Percentiles rank a stretch among this genome's conserved stretches.
These are phyloP conservation scores for Copromyces sp. DNA, from an alignment of 495 filamentous ascomycete genomes.

Conservation along the genomic window DNA sequence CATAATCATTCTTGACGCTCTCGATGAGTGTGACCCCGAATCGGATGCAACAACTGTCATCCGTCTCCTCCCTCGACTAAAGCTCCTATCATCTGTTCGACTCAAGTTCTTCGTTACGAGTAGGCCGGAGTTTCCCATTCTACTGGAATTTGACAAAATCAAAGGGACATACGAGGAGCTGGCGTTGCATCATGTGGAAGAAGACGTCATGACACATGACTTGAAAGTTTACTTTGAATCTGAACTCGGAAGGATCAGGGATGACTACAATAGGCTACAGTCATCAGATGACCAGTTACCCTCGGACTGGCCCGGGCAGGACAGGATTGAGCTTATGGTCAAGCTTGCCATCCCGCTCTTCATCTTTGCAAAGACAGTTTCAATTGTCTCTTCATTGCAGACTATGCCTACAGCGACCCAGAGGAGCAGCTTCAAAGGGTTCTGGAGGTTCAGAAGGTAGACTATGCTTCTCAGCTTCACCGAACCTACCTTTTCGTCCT, in stretches of 20 bases:
- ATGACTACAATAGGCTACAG: conserved; percentile 13
- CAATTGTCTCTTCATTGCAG: conserved; percentile 29
- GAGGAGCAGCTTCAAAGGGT: conserved; percentile 17
- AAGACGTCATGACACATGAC: conserved; percentile 24
- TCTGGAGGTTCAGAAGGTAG: conserved; percentile 15
- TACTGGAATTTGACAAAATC: conserved; percentile 19
- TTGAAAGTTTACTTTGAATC: conserved; percentile 23
- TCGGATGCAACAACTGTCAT: conserved; percentile 31
- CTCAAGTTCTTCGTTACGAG: conserved; percentile 26
- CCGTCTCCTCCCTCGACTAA: conserved; percentile 19
- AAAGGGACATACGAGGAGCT: conserved; percentile 20
- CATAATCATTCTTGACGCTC: conserved; percentile 41
- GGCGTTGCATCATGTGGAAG: conserved; percentile 22
- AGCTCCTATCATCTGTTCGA: neutral
- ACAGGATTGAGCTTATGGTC: conserved; percentile 21
- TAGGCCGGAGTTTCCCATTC: conserved; percentile 36
- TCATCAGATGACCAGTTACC: conserved; percentile 2
- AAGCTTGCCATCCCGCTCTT: conserved; percentile 32
- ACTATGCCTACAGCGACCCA: conserved; percentile 12
- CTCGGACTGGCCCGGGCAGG: conserved; percentile 31
- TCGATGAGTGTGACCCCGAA: conserved; percentile 42
- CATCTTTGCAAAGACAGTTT: conserved; percentile 35
- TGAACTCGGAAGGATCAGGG: conserved; percentile 12
- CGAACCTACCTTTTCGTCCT: conserved; percentile 26
- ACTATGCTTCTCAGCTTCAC: conserved; percentile 19